Evolutionary conservation across 495 filamentous ascomycete species (phyloP).

Genomic region (Hypoxylon lienhwacheense): DNA sequence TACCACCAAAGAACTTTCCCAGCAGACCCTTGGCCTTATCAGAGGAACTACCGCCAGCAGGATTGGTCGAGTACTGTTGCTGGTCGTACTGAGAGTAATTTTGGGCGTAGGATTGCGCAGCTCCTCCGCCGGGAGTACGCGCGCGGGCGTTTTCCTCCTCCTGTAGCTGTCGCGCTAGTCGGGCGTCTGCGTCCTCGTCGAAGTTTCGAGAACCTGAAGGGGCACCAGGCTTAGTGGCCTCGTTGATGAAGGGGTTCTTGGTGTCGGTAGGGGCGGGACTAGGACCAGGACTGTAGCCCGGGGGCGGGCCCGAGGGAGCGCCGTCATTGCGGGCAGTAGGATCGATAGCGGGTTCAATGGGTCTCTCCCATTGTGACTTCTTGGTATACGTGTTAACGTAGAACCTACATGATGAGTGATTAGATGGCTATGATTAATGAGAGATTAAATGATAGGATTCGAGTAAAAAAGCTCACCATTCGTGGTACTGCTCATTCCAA

Average conservation of each 20-base stretch:
- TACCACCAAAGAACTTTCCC: slow-evolving; percentile 57
- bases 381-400: slow-evolving; percentile 86
- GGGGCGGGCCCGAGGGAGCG: slow-evolving; percentile 60
- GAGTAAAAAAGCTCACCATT: slow-evolving; percentile 61
- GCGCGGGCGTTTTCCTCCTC: slow-evolving; percentile 76
- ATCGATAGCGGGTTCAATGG: slow-evolving; percentile 62
- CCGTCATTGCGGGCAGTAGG: slow-evolving; percentile 38
- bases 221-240: slow-evolving; percentile 54
- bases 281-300: slow-evolving; percentile 60
- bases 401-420: slow-evolving; percentile 60
- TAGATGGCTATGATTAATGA: neutral
- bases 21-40: slow-evolving; percentile 55
- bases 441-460: neutral
- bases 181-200: slow-evolving; percentile 67
- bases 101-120: slow-evolving; percentile 51
- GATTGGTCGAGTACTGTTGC: slow-evolving; percentile 40
- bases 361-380: slow-evolving; percentile 83
- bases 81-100: slow-evolving; percentile 19
- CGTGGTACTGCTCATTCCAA: slow-evolving; percentile 72
- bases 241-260: slow-evolving; percentile 62
- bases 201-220: slow-evolving; percentile 19
- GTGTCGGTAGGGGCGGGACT: slow-evolving; percentile 54
- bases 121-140: slow-evolving; percentile 45
- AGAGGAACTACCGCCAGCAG: slow-evolving; percentile 25
- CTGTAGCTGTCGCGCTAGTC: slow-evolving; percentile 74